Conservation (phyloP, 2,329 filamentous ascomycete species). For the Trichophaea hybrida region DNA sequence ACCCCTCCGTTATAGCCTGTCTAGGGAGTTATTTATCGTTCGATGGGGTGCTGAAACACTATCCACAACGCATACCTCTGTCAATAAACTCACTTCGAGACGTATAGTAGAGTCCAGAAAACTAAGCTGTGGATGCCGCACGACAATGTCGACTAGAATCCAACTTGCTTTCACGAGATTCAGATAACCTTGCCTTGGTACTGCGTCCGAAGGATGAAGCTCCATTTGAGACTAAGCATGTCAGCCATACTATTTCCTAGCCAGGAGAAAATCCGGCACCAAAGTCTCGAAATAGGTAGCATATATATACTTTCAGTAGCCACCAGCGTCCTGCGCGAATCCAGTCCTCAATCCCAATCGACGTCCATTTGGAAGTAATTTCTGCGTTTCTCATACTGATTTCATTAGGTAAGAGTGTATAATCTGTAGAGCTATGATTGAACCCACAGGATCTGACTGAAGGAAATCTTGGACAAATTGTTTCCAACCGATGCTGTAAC, state of each 20-base stretch:
- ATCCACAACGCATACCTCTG: not conserved
- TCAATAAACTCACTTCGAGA: slow-evolving; percentile 7
- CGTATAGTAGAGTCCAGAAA: slow-evolving; percentile 10
- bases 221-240: not conserved
- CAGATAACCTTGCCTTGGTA: slow-evolving; percentile 4
- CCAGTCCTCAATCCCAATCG: slow-evolving; percentile 12
- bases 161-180: slow-evolving; percentile 15
- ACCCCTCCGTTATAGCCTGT: not conserved
- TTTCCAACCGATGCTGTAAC: too few species aligned
- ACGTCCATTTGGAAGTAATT: not conserved
- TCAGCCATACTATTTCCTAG: not conserved
- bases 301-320: slow-evolving; percentile 8
- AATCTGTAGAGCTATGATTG: not conserved
- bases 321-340: slow-evolving; percentile 15
- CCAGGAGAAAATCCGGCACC: not conserved
- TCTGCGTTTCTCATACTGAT: not conserved
- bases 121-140: slow-evolving; percentile 9
- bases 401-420: not conserved
- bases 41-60: not conserved
- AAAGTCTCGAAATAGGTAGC: too few species aligned
- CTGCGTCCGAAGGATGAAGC: not conserved
- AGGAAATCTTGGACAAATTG: not conserved
- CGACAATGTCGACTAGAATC: slow-evolving; percentile 15
- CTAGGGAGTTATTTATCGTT: not conserved
- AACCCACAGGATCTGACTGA: not conserved